Evolutionary conservation across 2,329 filamentous ascomycete species (phyloP).

Genomic region (Sarocladium kiliense): DNA sequence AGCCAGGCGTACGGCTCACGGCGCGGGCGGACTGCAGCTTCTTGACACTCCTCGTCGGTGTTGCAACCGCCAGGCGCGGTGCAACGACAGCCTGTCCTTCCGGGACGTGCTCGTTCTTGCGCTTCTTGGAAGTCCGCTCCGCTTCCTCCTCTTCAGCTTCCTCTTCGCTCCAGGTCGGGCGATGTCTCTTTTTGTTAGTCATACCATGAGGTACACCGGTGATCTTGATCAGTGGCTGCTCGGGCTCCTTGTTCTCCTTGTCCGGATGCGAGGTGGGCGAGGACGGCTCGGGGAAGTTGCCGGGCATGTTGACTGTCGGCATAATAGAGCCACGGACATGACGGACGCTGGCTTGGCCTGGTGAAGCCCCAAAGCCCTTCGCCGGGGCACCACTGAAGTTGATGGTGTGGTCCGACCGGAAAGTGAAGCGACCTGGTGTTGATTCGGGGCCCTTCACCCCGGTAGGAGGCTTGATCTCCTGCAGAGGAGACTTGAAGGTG

Average conservation of each 20-base stretch:
- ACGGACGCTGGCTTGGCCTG: constrained; percentile 57
- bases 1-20: constrained; percentile 20
- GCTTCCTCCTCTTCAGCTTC: constrained; percentile 43
- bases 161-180: constrained; percentile 48
- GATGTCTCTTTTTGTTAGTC: constrained; percentile 60
- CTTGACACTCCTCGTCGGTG: constrained; percentile 27
- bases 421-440: constrained; percentile 56
- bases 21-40: constrained; percentile 26
- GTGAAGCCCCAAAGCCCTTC: constrained; percentile 49
- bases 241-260: constrained; percentile 48
- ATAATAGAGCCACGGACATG: constrained; percentile 50
- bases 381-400: constrained; percentile 44
- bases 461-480: not conserved
- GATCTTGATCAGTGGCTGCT: constrained; percentile 24
- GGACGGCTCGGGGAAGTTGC: constrained; percentile 42
- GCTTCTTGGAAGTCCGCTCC: constrained; percentile 54
- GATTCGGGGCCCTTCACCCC: constrained; percentile 28
- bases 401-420: constrained; percentile 62
- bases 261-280: constrained; percentile 33
- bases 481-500: constrained; percentile 25
- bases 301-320: constrained; percentile 44
- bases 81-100: constrained; percentile 50
- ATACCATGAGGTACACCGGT: constrained; percentile 56
- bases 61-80: constrained; percentile 34
- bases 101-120: constrained; percentile 41